Conservation (phyloP, 192 early-diverging fungal species). For the Helicostylum pulchrum region DNA sequence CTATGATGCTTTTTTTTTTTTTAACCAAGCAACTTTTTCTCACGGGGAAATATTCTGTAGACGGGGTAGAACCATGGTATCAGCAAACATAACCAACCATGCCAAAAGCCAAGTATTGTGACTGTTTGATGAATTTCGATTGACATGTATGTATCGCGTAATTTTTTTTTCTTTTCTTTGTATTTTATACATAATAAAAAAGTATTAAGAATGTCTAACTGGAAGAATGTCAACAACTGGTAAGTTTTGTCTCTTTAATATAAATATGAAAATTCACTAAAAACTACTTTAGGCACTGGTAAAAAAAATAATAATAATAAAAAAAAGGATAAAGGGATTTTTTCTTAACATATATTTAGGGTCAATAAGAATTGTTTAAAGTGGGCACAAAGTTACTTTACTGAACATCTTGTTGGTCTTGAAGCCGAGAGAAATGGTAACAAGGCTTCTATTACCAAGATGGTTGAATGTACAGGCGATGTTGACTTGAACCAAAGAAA, state of each 20-base stretch:
- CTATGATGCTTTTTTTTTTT: too few relatives aligned
- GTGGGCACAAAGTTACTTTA: slow-evolving; percentile 87
- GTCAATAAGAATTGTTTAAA: slow-evolving; percentile 90
- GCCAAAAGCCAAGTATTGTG: too few relatives aligned
- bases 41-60: too few relatives aligned
- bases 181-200: slow-evolving; percentile 4
- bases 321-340: not conserved
- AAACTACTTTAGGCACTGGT: slow-evolving; percentile 43
- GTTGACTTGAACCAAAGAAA: slow-evolving; percentile 94
- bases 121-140: not conserved
- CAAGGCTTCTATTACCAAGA: slow-evolving; percentile 53
- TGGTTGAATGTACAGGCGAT: slow-evolving; percentile 77
- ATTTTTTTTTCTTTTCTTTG: slow-evolving; percentile 15
- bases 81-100: too few relatives aligned
- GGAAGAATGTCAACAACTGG: slow-evolving; percentile 73
- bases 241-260: slow-evolving; percentile 13
- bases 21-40: too few relatives aligned
- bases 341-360: slow-evolving; percentile 44
- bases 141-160: not conserved
- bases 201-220: slow-evolving; percentile 56
- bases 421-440: slow-evolving; percentile 53
- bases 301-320: slow-evolving; percentile 15
- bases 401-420: slow-evolving; percentile 56
- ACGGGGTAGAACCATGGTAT: too few relatives aligned
- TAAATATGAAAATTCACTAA: not conserved